Evolutionary conservation across 75 land plant genomes (phyloP).

Genomic region (Chamaecyparis obtusa): DNA sequence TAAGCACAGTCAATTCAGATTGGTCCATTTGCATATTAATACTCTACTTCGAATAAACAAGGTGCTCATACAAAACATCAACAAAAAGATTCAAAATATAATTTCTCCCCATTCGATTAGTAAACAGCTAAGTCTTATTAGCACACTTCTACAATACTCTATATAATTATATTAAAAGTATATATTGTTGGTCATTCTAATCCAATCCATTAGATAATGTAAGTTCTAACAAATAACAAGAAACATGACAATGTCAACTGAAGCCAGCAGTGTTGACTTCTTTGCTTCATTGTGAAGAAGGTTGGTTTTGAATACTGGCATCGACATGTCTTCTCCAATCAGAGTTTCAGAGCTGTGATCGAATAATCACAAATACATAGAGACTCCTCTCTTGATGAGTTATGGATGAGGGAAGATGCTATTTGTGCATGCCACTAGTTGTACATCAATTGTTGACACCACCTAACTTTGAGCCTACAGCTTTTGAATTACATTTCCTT

Average conservation of each 20-base stretch:
- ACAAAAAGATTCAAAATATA: background rate
- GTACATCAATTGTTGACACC: background rate
- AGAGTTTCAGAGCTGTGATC: too few relatives aligned
- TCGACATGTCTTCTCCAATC: background rate
- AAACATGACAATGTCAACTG: background rate
- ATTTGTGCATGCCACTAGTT: background rate
- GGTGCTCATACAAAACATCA: background rate
- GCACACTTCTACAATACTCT: background rate
- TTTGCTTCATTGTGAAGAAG: background rate
- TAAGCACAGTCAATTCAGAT: background rate
- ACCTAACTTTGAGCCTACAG: background rate
- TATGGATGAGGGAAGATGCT: background rate
- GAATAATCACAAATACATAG: background rate
- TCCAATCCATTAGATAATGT: background rate
- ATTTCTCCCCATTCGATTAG: too few relatives aligned
- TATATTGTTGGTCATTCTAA: background rate
- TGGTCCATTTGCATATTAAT: background rate
- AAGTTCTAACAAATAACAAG: background rate
- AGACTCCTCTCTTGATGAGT: background rate
- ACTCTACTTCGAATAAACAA: background rate
- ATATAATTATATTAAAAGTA: background rate
- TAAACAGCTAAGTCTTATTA: background rate
- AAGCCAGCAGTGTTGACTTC: background rate
- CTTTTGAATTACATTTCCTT: background rate
- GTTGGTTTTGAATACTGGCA: background rate